Evolutionary conservation across 768 basidiomycete species (phyloP), one percentile per base, ranked within the genome.

Genomic region (Sistotremastrum suecicum): DNA sequence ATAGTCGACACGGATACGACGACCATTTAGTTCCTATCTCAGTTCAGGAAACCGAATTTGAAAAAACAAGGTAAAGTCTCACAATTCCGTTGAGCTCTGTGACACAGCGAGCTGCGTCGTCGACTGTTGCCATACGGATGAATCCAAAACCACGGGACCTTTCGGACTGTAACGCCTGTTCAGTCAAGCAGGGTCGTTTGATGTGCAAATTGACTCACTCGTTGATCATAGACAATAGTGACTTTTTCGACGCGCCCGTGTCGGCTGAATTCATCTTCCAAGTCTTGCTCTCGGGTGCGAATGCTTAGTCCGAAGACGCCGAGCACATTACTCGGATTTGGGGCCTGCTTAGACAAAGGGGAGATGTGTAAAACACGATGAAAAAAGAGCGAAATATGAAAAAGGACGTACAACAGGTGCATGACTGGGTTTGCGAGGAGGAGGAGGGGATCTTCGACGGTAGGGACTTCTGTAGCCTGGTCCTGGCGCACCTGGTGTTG

Each of bases 281-380:
- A 68, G 59, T 98, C 94, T 37, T 85, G 76, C 59, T 99, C 94
- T 45, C 80, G 75, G 3, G 94, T 97, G 45, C 92, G 78, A 47
- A 99, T 94, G 55, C 89, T 92, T 37, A 98, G 67, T n/a, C 94
- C 94, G 53, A 98, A 99, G n/a, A 97, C 90, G 48, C 94, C 94
- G 50, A 99, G 72, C 33, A 94, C 90, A 50, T 73, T 80, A 54
- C 84, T 82, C 20, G 90, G 85, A 61, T 81, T 83, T 42, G 88
- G 87, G 54, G 83, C 83, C 85, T 88, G 74, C 69, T 70, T 62
- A 51, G 60, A 58, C 38, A 53, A 20, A 20, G 20, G 60, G 74
- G 51, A 72, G 66, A 47, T 61, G 48, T 51, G 46, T 44, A 53
- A 37, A 50, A 42, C 45, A 48, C 47, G 43, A 55, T 48, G 34